Evolutionary conservation across 2,329 filamentous ascomycete species (phyloP).

Genomic region (Botrytis paeoniae): DNA sequence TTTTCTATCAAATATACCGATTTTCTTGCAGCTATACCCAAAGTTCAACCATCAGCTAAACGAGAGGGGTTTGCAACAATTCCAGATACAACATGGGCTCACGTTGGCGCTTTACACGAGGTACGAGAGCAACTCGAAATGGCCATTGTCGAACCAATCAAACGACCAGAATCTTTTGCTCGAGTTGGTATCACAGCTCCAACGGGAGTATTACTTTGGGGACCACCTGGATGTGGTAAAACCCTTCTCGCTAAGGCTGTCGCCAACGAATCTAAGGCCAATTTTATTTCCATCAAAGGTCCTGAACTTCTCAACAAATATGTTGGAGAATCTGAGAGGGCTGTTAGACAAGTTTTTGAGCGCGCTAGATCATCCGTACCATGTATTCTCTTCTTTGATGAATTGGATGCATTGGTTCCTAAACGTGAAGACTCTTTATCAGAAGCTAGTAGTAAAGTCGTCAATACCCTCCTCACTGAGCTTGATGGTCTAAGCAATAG

Average conservation of each 20-base stretch:
- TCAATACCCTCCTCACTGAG: slow-evolving; percentile 93
- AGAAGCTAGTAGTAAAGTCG: slow-evolving; percentile 82
- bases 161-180: slow-evolving; percentile 72
- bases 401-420: slow-evolving; percentile 89
- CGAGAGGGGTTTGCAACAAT: slow-evolving; percentile 94
- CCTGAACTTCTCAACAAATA: slow-evolving; percentile 97
- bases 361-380: slow-evolving; percentile 82
- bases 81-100: slow-evolving; percentile 86
- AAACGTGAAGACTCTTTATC: slow-evolving; percentile 74
- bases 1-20: slow-evolving; percentile 62
- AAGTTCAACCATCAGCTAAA: slow-evolving; percentile 76
- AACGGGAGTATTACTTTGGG: slow-evolving; percentile 90
- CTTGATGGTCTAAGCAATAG: slow-evolving; percentile 81
- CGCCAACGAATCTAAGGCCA: slow-evolving; percentile 90
- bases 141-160: slow-evolving; percentile 88
- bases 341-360: slow-evolving; percentile 86
- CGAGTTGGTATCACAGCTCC: slow-evolving; percentile 75
- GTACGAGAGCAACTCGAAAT: slow-evolving; percentile 78
- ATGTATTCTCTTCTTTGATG: slow-evolving; percentile 97
- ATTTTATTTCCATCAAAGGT: slow-evolving; percentile 97
- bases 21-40: slow-evolving; percentile 71
- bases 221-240: slow-evolving; percentile 94
- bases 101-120: slow-evolving; percentile 80
- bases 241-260: slow-evolving; percentile 95
- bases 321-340: slow-evolving; percentile 92